Conservation (phyloP, 495 filamentous ascomycete species). For the Jackrogersella multiformis region DNA sequence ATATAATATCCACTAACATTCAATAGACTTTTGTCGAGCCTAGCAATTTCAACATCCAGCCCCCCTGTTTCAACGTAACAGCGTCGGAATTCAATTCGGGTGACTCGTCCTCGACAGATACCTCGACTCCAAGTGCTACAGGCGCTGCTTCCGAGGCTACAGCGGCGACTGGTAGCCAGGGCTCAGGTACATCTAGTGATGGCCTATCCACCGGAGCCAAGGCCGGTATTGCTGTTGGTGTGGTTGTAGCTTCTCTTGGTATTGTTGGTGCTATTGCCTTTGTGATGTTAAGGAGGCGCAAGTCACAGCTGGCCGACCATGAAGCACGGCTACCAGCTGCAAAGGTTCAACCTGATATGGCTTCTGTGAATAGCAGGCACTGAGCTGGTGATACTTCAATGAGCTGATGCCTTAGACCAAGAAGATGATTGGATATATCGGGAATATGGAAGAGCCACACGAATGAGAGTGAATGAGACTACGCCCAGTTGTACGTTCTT, state of each 20-base stretch:
- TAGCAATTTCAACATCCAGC: constrained; percentile 49
- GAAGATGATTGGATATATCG: neutral
- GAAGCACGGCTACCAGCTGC: constrained; percentile 5
- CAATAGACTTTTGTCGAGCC: constrained; percentile 53
- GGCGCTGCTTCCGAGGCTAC: constrained; percentile 10
- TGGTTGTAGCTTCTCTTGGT: constrained; percentile 49
- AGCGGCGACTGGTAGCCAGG: constrained; percentile 2
- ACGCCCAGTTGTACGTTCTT: neutral
- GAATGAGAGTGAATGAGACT: constrained; percentile 3
- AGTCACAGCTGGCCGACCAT: constrained; percentile 15
- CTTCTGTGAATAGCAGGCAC: constrained; percentile 38
- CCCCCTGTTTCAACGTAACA: constrained; percentile 63
- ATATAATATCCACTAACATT: neutral
- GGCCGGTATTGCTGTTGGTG: constrained; percentile 60
- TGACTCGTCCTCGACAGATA: constrained; percentile 32
- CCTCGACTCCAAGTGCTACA: constrained; percentile 18
- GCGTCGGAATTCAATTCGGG: constrained; percentile 45
- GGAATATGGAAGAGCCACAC: neutral
- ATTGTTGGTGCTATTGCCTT: constrained; percentile 40
- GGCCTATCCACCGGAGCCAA: constrained; percentile 56
- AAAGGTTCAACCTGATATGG: constrained; percentile 34
- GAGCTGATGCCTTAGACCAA: neutral
- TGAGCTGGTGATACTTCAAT: neutral
- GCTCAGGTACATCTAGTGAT: constrained; percentile 20
- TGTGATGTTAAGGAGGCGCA: constrained; percentile 36